Percentiles rank a stretch among this genome's conserved stretches.
phyloP scores from a whole-genome alignment of 2,329 filamentous ascomycete genomes.

The Anisogramma anomala region DNA sequence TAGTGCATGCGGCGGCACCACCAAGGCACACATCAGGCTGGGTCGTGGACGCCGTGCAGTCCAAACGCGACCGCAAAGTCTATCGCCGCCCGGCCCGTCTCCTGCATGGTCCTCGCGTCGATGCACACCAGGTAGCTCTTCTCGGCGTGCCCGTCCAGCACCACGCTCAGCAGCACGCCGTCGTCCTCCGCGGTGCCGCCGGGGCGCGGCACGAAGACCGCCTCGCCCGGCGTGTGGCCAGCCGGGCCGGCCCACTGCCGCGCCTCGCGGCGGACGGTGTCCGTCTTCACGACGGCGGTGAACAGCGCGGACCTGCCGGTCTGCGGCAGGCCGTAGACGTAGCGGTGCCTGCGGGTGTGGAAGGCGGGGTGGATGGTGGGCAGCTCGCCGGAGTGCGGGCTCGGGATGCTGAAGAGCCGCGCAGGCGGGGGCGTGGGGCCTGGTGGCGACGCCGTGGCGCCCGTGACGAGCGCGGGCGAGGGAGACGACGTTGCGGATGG shows the following conservation, averaged over 20 bases:
- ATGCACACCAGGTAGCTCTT: slow-evolving; percentile 56
- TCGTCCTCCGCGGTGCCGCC: slow-evolving; percentile 23
- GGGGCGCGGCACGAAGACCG: slow-evolving; percentile 52
- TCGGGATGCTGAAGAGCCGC: slow-evolving; percentile 30
- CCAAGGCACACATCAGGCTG: too few species aligned
- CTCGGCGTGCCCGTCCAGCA: slow-evolving; percentile 48
- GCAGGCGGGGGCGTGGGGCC: neutral
- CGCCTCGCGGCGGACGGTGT: slow-evolving; percentile 40
- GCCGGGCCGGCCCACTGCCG: slow-evolving; percentile 44
- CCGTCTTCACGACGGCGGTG: slow-evolving; percentile 55
- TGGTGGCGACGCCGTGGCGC: neutral
- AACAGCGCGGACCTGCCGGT: slow-evolving; percentile 48
- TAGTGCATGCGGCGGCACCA: too few species aligned
- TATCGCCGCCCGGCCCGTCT: slow-evolving; percentile 53
- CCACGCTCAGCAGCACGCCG: slow-evolving; percentile 34
- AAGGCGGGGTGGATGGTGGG: slow-evolving; percentile 53
- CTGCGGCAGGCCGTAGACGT: slow-evolving; percentile 46
- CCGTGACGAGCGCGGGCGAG: too few species aligned
- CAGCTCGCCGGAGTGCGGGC: slow-evolving; percentile 48
- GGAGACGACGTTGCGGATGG: neutral
- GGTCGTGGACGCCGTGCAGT: slow-evolving; percentile 48
- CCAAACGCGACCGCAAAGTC: slow-evolving; percentile 49
- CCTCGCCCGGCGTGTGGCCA: slow-evolving; percentile 57
- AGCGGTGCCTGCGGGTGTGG: slow-evolving; percentile 42
- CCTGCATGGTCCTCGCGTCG: slow-evolving; percentile 49